Conservation (phyloP, 2,329 filamentous ascomycete species). For the Davidsoniella eucalypti region DNA sequence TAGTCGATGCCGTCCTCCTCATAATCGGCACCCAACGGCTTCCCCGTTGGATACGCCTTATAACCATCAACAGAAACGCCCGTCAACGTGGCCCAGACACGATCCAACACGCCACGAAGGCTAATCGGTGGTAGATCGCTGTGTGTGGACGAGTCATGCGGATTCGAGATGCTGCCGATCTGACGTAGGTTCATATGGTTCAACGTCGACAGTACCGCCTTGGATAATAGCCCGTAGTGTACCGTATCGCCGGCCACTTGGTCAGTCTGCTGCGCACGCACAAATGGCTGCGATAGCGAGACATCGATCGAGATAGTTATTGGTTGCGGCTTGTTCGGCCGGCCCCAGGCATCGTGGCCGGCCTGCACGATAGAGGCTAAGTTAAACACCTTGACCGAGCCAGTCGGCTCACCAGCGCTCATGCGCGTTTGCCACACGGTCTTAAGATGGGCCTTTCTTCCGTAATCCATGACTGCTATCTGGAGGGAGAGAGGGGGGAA, state of each 20-base stretch:
- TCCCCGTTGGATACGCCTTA: conserved; percentile 4
- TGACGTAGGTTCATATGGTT: conserved; percentile 16
- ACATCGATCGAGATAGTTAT: conserved; percentile 43
- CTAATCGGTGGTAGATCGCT: conserved; percentile 1
- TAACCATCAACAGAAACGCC: conserved; percentile 15
- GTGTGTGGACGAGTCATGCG: background rate
- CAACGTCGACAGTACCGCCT: conserved; percentile 39
- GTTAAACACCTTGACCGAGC: conserved; percentile 43
- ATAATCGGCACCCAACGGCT: conserved; percentile 1
- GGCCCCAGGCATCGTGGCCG: conserved; percentile 54
- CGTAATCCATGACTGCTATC: conserved; percentile 7
- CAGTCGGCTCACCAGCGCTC: conserved; percentile 28
- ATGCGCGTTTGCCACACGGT: conserved; percentile 22
- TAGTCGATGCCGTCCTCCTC: background rate
- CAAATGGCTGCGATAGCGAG: conserved; percentile 38
- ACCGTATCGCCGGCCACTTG: conserved; percentile 51
- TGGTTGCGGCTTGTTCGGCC: conserved; percentile 41
- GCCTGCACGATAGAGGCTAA: conserved; percentile 39
- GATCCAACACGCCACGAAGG: conserved; percentile 19
- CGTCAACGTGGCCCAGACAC: conserved; percentile 21
- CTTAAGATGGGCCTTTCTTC: background rate
- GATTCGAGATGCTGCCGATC: conserved; percentile 2
- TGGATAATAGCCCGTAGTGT: conserved; percentile 58
- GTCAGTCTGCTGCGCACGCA: conserved; percentile 40
- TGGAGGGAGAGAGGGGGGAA: too few relatives aligned